phyloP scores from a whole-genome alignment of 805 yeast genomes.

The Wickerhamiella lipophila region DNA sequence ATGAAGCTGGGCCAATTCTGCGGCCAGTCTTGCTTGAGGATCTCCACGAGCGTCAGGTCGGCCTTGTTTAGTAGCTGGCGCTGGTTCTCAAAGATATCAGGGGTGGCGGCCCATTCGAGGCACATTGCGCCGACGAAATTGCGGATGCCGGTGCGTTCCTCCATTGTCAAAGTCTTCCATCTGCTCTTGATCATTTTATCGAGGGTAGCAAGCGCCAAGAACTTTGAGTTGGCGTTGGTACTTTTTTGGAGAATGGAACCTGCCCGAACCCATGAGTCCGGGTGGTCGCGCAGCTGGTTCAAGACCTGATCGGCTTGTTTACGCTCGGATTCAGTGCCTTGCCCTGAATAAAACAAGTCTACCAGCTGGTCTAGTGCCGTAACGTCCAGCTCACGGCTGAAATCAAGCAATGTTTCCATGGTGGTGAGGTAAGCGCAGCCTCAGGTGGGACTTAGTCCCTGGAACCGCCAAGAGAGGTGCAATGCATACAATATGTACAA shows the following conservation, averaged over 20 bases:
- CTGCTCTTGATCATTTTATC: conserved; percentile 82
- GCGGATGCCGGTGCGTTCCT: conserved; percentile 84
- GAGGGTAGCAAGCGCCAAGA: conserved; percentile 77
- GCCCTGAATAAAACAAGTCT: conserved; percentile 67
- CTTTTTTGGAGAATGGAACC: conserved; percentile 76
- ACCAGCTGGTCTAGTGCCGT: conserved; percentile 71
- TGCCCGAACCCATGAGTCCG: conserved; percentile 90
- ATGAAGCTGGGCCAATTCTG: conserved; percentile 95
- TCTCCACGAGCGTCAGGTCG: conserved; percentile 85
- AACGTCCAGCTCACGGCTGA: conserved; percentile 72
- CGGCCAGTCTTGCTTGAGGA: conserved; percentile 98
- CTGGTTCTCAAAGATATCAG: conserved; percentile 52
- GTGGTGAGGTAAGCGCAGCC: neutral
- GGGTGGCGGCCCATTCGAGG: conserved; percentile 78
- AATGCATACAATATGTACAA: too few relatives aligned
- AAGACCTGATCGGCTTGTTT: conserved; percentile 31
- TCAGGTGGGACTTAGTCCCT: too few relatives aligned
- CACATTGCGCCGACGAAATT: conserved; percentile 91
- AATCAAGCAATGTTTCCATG: conserved; percentile 85
- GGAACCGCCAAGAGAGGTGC: too few relatives aligned
- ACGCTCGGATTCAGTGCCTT: conserved; percentile 45
- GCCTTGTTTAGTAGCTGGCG: conserved; percentile 82
- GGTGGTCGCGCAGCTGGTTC: conserved; percentile 69
- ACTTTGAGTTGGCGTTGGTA: conserved; percentile 74
- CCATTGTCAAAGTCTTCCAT: conserved; percentile 86